phyloP scores from a whole-genome alignment of 768 basidiomycete species.

The Termitomyces sp. region DNA sequence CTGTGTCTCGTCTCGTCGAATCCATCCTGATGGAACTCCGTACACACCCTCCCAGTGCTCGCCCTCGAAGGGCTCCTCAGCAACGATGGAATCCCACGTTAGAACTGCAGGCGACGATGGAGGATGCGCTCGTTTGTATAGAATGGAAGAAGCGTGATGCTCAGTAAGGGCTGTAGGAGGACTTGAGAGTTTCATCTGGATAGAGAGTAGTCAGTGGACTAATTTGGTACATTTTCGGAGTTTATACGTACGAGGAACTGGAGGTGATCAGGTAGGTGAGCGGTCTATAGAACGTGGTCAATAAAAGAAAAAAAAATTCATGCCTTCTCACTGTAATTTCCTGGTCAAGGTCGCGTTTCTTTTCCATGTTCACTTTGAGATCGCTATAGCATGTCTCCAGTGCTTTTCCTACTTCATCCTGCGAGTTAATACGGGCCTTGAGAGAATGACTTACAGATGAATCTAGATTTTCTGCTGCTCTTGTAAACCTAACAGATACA shows the following conservation, averaged over 20 bases:
- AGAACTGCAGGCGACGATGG: conserved; percentile 33
- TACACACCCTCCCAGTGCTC: conserved; percentile 82
- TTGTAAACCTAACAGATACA: neutral
- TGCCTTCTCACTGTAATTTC: conserved; percentile 53
- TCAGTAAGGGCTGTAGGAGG: conserved; percentile 46
- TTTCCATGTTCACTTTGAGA: conserved; percentile 44
- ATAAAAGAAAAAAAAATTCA: neutral
- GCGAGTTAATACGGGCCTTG: conserved; percentile 67
- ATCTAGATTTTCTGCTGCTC: neutral
- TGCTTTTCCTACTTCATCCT: conserved; percentile 56
- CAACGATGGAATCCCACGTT: conserved; percentile 77
- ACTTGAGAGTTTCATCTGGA: conserved; percentile 51
- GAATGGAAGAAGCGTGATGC: conserved; percentile 46
- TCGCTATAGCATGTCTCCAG: conserved; percentile 46
- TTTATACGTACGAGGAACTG: conserved; percentile 56
- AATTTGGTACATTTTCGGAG: neutral
- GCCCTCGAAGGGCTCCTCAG: conserved; percentile 80
- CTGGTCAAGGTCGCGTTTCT: conserved; percentile 56
- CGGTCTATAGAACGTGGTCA: conserved; percentile 30
- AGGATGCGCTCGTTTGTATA: conserved; percentile 44
- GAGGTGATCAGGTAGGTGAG: conserved; percentile 65
- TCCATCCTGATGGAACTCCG: conserved; percentile 41
- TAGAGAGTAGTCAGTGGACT: neutral
- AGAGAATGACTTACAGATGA: conserved; percentile 42
- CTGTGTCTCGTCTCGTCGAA: conserved; percentile 29